phyloP scores from a whole-genome alignment of 2,329 filamentous ascomycete species.

The Neonectria magnoliae region DNA sequence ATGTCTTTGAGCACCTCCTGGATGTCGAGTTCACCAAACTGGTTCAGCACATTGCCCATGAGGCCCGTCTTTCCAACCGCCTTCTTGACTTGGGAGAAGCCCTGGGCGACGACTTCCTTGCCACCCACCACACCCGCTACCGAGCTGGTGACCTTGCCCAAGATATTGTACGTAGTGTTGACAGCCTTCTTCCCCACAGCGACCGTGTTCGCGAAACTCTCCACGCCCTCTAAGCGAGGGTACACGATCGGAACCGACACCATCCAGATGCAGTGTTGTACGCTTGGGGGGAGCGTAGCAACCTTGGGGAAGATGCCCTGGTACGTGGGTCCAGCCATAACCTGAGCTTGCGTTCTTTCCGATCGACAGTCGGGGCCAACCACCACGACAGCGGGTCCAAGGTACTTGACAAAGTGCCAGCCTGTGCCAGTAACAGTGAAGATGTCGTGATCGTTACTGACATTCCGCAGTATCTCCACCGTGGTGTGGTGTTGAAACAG shows the following conservation, averaged over 20 bases:
- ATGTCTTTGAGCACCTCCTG: constrained; percentile 94
- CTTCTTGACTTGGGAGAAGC: constrained; percentile 95
- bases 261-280: constrained; percentile 98
- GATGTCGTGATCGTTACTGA: constrained; percentile 87
- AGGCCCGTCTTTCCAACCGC: constrained; percentile 94
- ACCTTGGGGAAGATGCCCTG: constrained; percentile 98
- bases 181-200: constrained; percentile 96
- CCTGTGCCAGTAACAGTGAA: constrained; percentile 98
- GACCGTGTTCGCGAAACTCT: constrained; percentile 89
- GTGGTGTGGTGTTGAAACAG: constrained; percentile 99
- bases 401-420: constrained; percentile 98
- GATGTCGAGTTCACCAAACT: constrained; percentile 95
- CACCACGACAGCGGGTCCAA: constrained; percentile 89
- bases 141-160: constrained; percentile 94
- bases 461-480: constrained; percentile 88
- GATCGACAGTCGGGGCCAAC: constrained; percentile 92
- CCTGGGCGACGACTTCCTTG: constrained; percentile 90
- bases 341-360: constrained; percentile 88
- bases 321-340: constrained; percentile 96
- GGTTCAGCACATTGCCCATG: constrained; percentile 95
- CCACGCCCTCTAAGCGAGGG: constrained; percentile 88
- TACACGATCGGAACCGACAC: constrained; percentile 91
- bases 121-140: constrained; percentile 96
- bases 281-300: constrained; percentile 86
- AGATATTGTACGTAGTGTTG: constrained; percentile 94